Evolutionary conservation across 176 grass and related monocot species (phyloP).

Genomic region (Ananas comosus): DNA sequence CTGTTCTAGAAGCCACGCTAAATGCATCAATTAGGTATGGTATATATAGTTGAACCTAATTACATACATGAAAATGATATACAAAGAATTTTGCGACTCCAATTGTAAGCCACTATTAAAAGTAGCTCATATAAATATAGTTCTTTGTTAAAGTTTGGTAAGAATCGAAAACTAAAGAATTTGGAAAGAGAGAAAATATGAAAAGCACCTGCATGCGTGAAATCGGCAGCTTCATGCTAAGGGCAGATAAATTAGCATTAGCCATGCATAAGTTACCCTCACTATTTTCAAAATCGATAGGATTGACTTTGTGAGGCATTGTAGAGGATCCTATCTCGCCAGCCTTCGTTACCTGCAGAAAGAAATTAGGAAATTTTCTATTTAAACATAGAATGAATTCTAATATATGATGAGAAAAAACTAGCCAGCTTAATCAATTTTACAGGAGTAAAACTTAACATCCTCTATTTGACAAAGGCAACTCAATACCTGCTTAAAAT

Average conservation of each 20-base stretch:
- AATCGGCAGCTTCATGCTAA: constrained; percentile 92
- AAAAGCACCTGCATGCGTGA: constrained; percentile 81
- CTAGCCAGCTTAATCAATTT: too few species aligned
- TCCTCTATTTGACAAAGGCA: not conserved
- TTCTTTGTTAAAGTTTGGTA: not conserved
- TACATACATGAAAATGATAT: too few species aligned
- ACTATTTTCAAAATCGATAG: constrained; percentile 99
- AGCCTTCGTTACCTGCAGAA: constrained; percentile 68
- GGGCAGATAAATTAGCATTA: constrained; percentile 48
- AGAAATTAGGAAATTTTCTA: constrained; percentile 1
- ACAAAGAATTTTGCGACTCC: too few species aligned
- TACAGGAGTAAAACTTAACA: too few species aligned
- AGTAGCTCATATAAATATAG: not conserved
- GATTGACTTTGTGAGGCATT: constrained; percentile 99
- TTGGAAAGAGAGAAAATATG: not conserved
- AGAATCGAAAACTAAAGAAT: constrained; percentile 6
- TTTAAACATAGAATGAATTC: constrained; percentile 9
- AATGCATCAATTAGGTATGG: too few species aligned
- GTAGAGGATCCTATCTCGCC: constrained; percentile 96
- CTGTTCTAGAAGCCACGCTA: too few species aligned
- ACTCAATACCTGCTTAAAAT: constrained; percentile 82
- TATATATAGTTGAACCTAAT: too few species aligned
- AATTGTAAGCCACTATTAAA: too few species aligned
- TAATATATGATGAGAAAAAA: too few species aligned
- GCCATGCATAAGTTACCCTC: constrained; percentile 70